Percentiles rank a stretch among this genome's conserved stretches.
Conservation (phyloP, 2,329 filamentous ascomycete species). For the Cordyceps sp. region DNA sequence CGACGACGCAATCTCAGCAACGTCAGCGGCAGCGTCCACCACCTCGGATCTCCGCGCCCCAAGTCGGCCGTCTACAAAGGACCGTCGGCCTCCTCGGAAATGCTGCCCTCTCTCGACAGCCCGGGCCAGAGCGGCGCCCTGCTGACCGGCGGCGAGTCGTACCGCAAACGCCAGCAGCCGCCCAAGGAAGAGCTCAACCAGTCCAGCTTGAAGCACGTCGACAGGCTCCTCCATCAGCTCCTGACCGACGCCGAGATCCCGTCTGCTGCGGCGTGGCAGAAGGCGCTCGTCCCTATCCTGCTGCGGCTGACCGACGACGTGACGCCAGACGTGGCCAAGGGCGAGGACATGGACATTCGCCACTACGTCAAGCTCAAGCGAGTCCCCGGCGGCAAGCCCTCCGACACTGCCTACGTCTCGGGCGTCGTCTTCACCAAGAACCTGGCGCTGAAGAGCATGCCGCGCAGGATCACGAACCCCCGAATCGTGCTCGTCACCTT, state of each 20-base stretch:
- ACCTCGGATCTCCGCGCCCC: slow-evolving; percentile 57
- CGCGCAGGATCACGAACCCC: slow-evolving; percentile 65
- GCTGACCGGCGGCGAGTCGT: slow-evolving; percentile 64
- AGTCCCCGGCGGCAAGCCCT: slow-evolving; percentile 75
- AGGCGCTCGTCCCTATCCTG: slow-evolving; percentile 75
- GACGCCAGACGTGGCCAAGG: slow-evolving; percentile 74
- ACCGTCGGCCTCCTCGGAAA: slow-evolving; percentile 32
- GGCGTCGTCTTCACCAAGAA: slow-evolving; percentile 98
- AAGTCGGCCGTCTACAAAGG: slow-evolving; percentile 41
- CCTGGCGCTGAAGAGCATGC: slow-evolving; percentile 90
- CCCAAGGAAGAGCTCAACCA: slow-evolving; percentile 73
- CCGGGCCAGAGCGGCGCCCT: slow-evolving; percentile 26
- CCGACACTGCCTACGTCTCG: slow-evolving; percentile 91
- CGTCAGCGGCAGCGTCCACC: slow-evolving; percentile 51
- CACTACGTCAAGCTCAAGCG: slow-evolving; percentile 98
- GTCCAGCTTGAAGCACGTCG: slow-evolving; percentile 77
- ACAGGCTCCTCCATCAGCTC: slow-evolving; percentile 68
- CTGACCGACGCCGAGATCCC: slow-evolving; percentile 61
- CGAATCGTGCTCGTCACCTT: slow-evolving; percentile 89
- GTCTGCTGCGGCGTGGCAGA: slow-evolving; percentile 68
- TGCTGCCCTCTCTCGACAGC: slow-evolving; percentile 29
- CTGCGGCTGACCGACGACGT: slow-evolving; percentile 88
- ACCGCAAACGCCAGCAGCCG: slow-evolving; percentile 55
- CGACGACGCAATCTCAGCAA: slow-evolving; percentile 73
- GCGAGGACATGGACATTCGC: slow-evolving; percentile 91